Conservation (phyloP, 2,329 filamentous ascomycete genomes). For the Colletotrichum sansevieriae region DNA sequence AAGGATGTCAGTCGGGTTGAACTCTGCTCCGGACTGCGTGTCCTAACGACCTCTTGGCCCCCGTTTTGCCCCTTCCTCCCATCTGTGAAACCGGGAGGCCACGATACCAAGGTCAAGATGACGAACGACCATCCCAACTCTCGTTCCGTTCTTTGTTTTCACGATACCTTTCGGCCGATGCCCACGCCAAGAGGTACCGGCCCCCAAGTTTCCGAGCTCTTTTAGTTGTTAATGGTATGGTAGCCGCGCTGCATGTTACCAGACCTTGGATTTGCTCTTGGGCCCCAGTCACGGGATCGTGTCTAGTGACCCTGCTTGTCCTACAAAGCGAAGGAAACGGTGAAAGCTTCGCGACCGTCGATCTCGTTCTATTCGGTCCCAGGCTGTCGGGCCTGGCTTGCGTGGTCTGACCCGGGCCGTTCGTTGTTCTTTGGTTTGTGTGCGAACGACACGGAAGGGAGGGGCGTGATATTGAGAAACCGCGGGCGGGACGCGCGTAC, state of each 20-base stretch:
- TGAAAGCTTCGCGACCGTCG: constrained; percentile 4
- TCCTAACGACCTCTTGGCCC: constrained; percentile 26
- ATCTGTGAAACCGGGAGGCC: constrained; percentile 27
- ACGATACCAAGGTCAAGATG: constrained; percentile 25
- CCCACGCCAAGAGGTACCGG: constrained; percentile 17
- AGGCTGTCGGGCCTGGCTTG: constrained; percentile 21
- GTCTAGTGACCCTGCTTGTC: constrained; percentile 1
- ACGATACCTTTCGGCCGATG: constrained; percentile 7
- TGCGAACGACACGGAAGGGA: constrained; percentile 11
- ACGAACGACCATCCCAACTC: constrained; percentile 22
- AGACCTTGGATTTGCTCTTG: not conserved
- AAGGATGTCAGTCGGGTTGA: constrained; percentile 13
- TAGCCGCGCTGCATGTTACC: constrained; percentile 18
- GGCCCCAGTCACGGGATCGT: not conserved
- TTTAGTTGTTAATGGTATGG: constrained; percentile 13
- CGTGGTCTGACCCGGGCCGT: constrained; percentile 37
- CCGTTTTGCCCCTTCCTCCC: constrained; percentile 28
- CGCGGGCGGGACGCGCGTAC: constrained; percentile 39
- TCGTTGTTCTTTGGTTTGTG: constrained; percentile 20
- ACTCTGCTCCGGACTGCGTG: constrained; percentile 20
- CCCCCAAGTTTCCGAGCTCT: constrained; percentile 30
- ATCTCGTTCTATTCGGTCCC: constrained; percentile 15
- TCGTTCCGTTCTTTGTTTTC: constrained; percentile 6
- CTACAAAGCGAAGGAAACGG: not conserved
- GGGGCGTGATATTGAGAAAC: constrained; percentile 16